Base-by-base conservation (phyloP, 306 rosid genomes). In the Hylodesmum podocarpum region DNA sequence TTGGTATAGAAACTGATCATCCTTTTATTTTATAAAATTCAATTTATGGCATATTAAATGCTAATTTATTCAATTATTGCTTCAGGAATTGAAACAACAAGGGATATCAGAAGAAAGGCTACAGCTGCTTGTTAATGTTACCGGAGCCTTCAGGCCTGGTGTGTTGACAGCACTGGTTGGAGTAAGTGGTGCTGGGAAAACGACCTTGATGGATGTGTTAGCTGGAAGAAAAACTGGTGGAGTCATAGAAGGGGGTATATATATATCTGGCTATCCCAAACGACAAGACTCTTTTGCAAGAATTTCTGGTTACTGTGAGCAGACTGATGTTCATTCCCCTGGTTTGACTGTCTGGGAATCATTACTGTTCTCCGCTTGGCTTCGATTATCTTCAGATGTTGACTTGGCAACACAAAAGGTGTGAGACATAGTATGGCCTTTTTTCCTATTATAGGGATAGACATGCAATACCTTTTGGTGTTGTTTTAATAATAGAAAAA, bases 221-320 rank as follows among this genome's bases (percentile, higher is more conserved):
- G 97, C 98, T 46, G 98, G 97, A 79, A 86, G 98, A 84, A 94
- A 94, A 87, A 94, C 98, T 18, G 97, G 96, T 34, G 98, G 98
- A 31, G 22, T 84, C 80, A 82, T 94, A 41, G 98, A 91, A 85
- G 98, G 97, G 73, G 83, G 22, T 82, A 79, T 90, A 34, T 78
- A 81, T 53, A 90, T 94, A 80, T 94, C 97, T 83, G 98, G 98
- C 72, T 84, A 91, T 86, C 94, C 90, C 74, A 94, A 94, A 90
- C 87, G 84, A 34, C 98, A 94, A 74, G 97, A 91, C 65, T 86
- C 97, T 34, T 94, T 94, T 72, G 98, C 98, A 70, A 91, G 98
- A 89, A 87, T 94, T 82, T 91, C 98, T 57, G 98, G 98, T 75
- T 94, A 94, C 86, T 94, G 98, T 81, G 98, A 94, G 90, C 98